Conservation (phyloP, 345 rosid species). For the Heritiera littoralis region DNA sequence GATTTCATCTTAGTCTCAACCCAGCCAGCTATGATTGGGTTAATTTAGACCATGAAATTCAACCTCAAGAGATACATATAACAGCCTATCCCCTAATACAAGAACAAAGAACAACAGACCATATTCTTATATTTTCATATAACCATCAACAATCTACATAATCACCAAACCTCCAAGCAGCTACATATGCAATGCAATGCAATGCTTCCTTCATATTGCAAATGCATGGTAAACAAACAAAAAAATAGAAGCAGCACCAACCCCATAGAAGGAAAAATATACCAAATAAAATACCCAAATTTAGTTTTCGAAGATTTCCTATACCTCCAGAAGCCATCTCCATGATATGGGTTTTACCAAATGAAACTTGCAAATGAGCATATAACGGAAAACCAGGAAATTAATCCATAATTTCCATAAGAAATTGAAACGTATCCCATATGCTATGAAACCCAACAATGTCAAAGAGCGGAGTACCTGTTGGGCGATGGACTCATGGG, state of each 20-base stretch:
- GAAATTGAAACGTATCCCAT: not conserved
- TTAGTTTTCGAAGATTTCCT: not conserved
- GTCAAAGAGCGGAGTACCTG: slow-evolving; percentile 44
- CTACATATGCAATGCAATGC: not conserved
- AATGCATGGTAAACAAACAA: slow-evolving; percentile 4
- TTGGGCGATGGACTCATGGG: slow-evolving; percentile 74
- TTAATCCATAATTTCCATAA: not conserved
- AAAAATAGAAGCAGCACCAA: not conserved
- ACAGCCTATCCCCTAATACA: not conserved
- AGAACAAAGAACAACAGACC: not conserved
- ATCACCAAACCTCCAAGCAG: slow-evolving; percentile 6
- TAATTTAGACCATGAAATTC: slow-evolving; percentile 7
- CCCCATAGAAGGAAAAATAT: not conserved
- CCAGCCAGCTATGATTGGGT: not conserved
- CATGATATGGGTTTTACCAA: not conserved
- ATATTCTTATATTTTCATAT: not conserved
- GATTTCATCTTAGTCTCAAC: not conserved
- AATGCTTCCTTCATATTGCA: not conserved
- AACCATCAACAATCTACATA: not conserved
- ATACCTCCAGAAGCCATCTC: slow-evolving; percentile 2
- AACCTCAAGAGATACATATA: not conserved
- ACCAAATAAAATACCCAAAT: not conserved
- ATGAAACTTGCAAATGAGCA: not conserved
- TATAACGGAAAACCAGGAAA: not conserved
- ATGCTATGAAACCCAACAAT: not conserved